phyloP scores from a whole-genome alignment of 1,284 basidiomycete genomes.

The Ustilago cynodontis region DNA sequence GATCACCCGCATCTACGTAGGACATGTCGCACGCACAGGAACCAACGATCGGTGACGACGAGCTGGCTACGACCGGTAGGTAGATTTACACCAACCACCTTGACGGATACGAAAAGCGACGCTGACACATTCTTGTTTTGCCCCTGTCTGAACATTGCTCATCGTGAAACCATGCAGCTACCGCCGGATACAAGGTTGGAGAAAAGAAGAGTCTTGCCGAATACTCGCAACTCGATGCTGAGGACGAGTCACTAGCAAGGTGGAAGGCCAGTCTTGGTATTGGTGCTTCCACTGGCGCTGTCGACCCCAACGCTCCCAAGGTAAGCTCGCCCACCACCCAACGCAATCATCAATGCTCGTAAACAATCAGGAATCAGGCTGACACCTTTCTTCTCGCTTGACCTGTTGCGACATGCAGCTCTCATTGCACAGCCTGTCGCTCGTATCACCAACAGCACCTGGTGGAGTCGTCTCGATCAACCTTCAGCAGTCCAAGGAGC shows the following conservation, averaged over 20 bases:
- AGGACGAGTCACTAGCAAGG: conserved; percentile 82
- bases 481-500: conserved; percentile 71
- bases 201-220: conserved; percentile 73
- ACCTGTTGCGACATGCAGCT: conserved; percentile 30
- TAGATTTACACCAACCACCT: background rate
- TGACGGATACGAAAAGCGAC: background rate
- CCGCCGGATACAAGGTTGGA: conserved; percentile 69
- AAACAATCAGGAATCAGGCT: background rate
- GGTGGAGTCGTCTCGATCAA: conserved; percentile 71
- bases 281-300: conserved; percentile 71
- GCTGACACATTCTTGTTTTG: background rate
- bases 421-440: conserved; percentile 70
- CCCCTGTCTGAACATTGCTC: no score
- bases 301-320: conserved; percentile 67
- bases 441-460: conserved; percentile 70
- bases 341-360: no score
- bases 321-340: conserved; percentile 17
- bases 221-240: conserved; percentile 78
- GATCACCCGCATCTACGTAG: background rate
- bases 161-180: conserved; percentile 37
- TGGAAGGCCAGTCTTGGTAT: conserved; percentile 93
- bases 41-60: conserved; percentile 49
- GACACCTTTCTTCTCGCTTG: background rate
- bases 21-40: conserved; percentile 57
- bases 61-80: conserved; percentile 55